Evolutionary conservation across 352 stramenopile species (phyloP), one percentile per base, ranked within the genome.

Genomic region (Phytophthora sojae): DNA sequence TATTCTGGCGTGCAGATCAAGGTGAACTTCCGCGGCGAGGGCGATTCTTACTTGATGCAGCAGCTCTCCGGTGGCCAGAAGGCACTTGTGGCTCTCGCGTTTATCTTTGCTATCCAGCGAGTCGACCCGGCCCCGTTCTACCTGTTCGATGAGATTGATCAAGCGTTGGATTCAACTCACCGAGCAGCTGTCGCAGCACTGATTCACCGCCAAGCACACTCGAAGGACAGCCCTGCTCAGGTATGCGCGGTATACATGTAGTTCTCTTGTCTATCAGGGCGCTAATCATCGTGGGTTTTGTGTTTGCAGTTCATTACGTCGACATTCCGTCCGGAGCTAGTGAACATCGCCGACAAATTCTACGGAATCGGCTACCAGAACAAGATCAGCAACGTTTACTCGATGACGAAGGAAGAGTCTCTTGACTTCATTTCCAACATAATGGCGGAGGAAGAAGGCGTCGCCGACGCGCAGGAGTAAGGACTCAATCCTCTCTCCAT

Each of bases 111-210:
- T 4, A 99, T 99, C 59, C 93, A 98, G 76, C 91, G 98, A 37
- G 99, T 97, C 64, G 98, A 99, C 73, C 98, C 98, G 59, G 98
- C 98, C 47, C 98, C 98, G 6, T 99, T 99, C 81, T 99, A 99
- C 76, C 88, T 99, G 35, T 99, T 99, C 77, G 98, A 99, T 78
- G 98, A 99, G 73, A 98, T 99, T 51, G 98, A 99, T 72, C 96
- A 99, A 82, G 98, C 98, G 17, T 81, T 99, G n/a, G 98, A 99
- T 80, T 97, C 95, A n/a, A 99, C 95, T 21, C 97, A 99, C 73
- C 94, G 98, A 70, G 91, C 96, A 53, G 90, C 97, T 30, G 97
- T 99, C 3, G 98, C 98, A 6, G 87, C 91, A 6, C 72, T 99
- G 50, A 99, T 99, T 71, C 90, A 99, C 69, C 88, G 93, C 1